phyloP scores from a whole-genome alignment of 2,329 filamentous ascomycete genomes.

The Fusarium marasasianum region DNA sequence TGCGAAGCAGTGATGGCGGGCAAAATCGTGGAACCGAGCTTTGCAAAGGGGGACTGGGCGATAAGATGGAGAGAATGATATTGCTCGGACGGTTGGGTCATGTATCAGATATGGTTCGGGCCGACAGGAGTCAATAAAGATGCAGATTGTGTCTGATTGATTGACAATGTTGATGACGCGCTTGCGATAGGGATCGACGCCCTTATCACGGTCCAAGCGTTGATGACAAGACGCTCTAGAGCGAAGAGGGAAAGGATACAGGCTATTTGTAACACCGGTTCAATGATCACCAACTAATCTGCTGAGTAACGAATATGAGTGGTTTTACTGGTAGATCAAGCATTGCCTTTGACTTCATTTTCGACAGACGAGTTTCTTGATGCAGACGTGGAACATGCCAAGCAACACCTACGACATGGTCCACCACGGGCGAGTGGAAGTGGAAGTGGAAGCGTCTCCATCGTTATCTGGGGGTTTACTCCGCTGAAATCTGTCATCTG shows the following conservation, averaged over 20 bases:
- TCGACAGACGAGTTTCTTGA: background rate
- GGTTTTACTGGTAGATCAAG: background rate
- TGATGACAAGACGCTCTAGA: background rate
- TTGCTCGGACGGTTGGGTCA: background rate
- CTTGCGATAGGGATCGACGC: background rate
- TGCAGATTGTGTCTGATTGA: background rate
- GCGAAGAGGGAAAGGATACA: background rate
- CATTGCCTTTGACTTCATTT: background rate
- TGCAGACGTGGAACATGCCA: background rate
- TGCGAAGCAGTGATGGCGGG: slow-evolving; percentile 69
- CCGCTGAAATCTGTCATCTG: background rate
- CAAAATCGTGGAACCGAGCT: slow-evolving; percentile 66
- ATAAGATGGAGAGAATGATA: slow-evolving; percentile 63
- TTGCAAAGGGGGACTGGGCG: slow-evolving; percentile 69
- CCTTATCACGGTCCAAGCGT: background rate
- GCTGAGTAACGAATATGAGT: background rate
- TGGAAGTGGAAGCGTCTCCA: background rate
- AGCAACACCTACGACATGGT: background rate
- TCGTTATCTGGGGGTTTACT: background rate
- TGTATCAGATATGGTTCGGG: background rate
- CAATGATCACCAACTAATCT: background rate
- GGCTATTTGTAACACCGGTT: background rate
- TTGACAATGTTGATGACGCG: background rate
- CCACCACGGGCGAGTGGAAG: background rate
- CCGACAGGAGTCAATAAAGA: background rate